Conservation (phyloP, 495 filamentous ascomycete genomes). For the Cryomyces minteri region DNA sequence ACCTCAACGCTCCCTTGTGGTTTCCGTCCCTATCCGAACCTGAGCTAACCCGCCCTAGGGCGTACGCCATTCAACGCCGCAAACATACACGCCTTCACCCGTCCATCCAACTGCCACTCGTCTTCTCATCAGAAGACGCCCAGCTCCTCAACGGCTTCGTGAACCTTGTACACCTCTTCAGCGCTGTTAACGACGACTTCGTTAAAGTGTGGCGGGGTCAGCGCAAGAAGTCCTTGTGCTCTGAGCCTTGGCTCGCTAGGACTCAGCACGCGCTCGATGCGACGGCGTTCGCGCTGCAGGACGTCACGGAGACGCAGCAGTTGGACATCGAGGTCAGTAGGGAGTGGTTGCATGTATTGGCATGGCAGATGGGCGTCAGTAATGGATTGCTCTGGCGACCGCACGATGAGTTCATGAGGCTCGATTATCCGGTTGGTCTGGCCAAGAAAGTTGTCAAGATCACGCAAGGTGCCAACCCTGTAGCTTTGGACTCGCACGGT, state of each 20-base stretch:
- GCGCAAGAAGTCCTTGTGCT: conserved; percentile 5
- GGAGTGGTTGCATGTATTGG: conserved; percentile 13
- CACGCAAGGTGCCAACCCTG: conserved; percentile 3
- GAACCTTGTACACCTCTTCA: conserved; percentile 11
- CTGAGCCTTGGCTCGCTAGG: conserved; percentile 8
- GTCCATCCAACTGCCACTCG: conserved; percentile 6
- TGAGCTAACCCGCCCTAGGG: background rate
- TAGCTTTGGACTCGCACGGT: conserved; percentile 11
- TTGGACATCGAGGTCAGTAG: conserved; percentile 10
- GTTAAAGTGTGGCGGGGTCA: conserved; percentile 9
- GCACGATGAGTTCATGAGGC: conserved; percentile 9
- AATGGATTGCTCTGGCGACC: conserved; percentile 12
- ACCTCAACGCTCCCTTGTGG: background rate
- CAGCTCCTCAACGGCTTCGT: conserved; percentile 12
- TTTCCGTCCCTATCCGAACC: too few species aligned
- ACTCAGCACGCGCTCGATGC: conserved; percentile 11
- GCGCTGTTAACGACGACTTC: conserved; percentile 12
- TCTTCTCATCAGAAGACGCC: conserved; percentile 9
- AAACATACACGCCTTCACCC: conserved; percentile 8
- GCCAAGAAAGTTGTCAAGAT: conserved; percentile 12
- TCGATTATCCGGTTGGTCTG: conserved; percentile 12
- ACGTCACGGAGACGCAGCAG: conserved; percentile 13
- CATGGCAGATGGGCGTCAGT: conserved; percentile 15
- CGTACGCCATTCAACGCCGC: conserved; percentile 11
- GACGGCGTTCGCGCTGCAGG: conserved; percentile 4